Evolutionary conservation across 306 rosid species (phyloP), one percentile per base, ranked within the genome.

Genomic region (Fragaria nilgerrensis): DNA sequence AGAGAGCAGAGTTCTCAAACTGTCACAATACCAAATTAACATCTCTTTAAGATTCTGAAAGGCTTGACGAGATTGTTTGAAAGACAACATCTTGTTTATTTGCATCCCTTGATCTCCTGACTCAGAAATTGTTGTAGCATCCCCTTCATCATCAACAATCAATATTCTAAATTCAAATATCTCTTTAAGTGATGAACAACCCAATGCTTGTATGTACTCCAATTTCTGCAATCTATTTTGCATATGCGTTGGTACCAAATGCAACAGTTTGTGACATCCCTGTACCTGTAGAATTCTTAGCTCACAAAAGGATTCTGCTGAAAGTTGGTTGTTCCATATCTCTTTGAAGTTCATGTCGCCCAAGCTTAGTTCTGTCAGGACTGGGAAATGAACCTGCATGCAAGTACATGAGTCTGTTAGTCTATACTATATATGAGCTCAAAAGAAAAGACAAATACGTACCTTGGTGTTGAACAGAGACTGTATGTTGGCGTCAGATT

Each of bases 21-120:
- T 5, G 1, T 2, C 0, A 56, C 68, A 58, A 0, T 0, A 0
- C 0, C 0, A 1, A 39, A 74, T 9, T 17, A 0, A 0, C 0
- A 56, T 4, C 0, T 2, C 2, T 56, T 17, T 15, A 3, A 56
- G 67, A 68, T 44, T 68, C 53, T 56, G 77, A 58, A 73, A 58
- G 23, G 36, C 52, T 39, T 23, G 67, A 55, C 0, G 34, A 58
- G 32, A 22, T 23, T 9, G 15, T 56, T 56, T 22, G 63, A 22
- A 56, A 56, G 5, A 2, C 32, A 2, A 1, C 32, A 20, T 22
- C 61, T 53, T 53, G 32, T 56, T 56, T 56, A 22, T n/a, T 56
- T 56, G 14, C 16, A 6, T 9, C 22, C 56, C 37, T 70, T 70
- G 64, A 58, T 58, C 23, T 15, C 49, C 4, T 0, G 66, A 73